Percentiles rank a stretch among this genome's conserved stretches.
phyloP scores from a whole-genome alignment of 495 filamentous ascomycete species.

The Aspergillus asperescens region DNA sequence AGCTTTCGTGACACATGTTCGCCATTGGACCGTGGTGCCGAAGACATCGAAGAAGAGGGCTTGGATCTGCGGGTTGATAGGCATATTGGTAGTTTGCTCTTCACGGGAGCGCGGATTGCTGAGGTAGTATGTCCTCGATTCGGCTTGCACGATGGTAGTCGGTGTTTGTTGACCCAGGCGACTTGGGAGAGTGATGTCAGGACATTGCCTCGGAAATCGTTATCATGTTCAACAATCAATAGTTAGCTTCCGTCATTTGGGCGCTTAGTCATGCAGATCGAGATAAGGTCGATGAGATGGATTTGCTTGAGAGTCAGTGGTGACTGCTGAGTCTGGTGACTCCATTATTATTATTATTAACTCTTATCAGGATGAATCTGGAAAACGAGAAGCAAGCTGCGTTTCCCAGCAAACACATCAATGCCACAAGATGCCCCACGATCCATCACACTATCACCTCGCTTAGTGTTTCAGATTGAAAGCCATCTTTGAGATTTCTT shows the following conservation, averaged over 20 bases:
- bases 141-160: neutral
- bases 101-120: neutral
- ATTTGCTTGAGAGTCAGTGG: no score
- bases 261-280: no score
- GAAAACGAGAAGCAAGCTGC: no score
- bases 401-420: no score
- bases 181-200: neutral
- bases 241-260: no score
- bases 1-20: constrained; percentile 51
- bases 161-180: neutral
- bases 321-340: no score
- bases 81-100: constrained; percentile 20
- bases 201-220: no score
- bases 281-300: no score
- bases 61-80: constrained; percentile 29
- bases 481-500: neutral
- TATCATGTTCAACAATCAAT: no score
- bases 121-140: neutral
- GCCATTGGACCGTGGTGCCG: constrained; percentile 74
- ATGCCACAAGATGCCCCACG: no score
- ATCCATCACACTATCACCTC: constrained; percentile 20
- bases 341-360: no score
- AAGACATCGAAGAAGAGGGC: constrained; percentile 64
- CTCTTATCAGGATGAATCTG: no score
- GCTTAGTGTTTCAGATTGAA: constrained; percentile 16